A percentile compares a stretch with the other conserved stretches of the same genome.
phyloP scores from a whole-genome alignment of 768 basidiomycete genomes.

The Boletus rubescentipes region DNA sequence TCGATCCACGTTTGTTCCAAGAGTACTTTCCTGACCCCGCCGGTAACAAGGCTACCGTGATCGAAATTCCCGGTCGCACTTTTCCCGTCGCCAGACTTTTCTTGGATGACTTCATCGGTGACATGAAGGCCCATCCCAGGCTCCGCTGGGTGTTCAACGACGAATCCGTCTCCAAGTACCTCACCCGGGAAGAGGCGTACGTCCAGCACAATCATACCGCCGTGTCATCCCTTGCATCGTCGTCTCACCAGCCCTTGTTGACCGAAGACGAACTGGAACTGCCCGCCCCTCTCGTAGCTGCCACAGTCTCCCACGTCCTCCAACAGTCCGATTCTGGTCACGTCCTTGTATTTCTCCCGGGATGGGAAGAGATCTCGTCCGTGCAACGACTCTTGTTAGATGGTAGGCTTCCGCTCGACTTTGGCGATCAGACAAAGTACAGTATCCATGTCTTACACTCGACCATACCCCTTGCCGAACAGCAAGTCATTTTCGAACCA shows the following conservation, averaged over 20 bases:
- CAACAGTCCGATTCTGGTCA: constrained; percentile 76
- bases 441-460: constrained; percentile 86
- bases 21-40: constrained; percentile 73
- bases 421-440: constrained; percentile 57
- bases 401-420: constrained; percentile 54
- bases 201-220: background rate
- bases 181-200: constrained; percentile 54
- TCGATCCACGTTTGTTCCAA: constrained; percentile 88
- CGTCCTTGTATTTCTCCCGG: constrained; percentile 88
- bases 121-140: constrained; percentile 41
- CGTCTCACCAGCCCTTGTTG: constrained; percentile 10
- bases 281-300: constrained; percentile 77
- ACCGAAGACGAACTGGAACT: constrained; percentile 66
- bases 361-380: constrained; percentile 85
- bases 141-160: constrained; percentile 68
- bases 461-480: constrained; percentile 82
- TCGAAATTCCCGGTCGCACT: constrained; percentile 87
- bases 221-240: constrained; percentile 1
- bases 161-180: constrained; percentile 67
- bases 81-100: constrained; percentile 84
- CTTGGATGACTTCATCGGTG: constrained; percentile 72
- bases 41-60: constrained; percentile 61
- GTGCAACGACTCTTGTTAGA: constrained; percentile 64
- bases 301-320: constrained; percentile 77
- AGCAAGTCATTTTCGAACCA: constrained; percentile 86